Evolutionary conservation across 176 grass and related monocot species (phyloP).

Genomic region (bread wheat (Triticum aestivum)): IWGSC_CS_RefSeq_v2.1 NC_057802.1:67136222-67136721

Average conservation of each 20-base stretch:
- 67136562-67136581: constrained; percentile 90
- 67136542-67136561: constrained; percentile 85
- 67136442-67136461: constrained; percentile 38
- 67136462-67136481: constrained; percentile 56
- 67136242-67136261: neutral
- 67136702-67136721: constrained; percentile 72
- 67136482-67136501: constrained; percentile 56
- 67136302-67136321: neutral
- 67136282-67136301: constrained; percentile 17
- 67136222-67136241: constrained; percentile 8
- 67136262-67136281: neutral
- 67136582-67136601: constrained; percentile 54
- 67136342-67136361: neutral
- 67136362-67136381: neutral
- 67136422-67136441: constrained; percentile 11
- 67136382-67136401: neutral
- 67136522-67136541: constrained; percentile 53
- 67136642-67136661: constrained; percentile 75
- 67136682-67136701: constrained; percentile 56
- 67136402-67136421: neutral
- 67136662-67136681: constrained; percentile 61
- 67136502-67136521: constrained; percentile 67
- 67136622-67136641: constrained; percentile 81
- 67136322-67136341: constrained; percentile 23
- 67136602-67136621: constrained; percentile 78